phyloP scores from a whole-genome alignment of 495 filamentous ascomycete species.

The Amorphotheca resinae region DNA sequence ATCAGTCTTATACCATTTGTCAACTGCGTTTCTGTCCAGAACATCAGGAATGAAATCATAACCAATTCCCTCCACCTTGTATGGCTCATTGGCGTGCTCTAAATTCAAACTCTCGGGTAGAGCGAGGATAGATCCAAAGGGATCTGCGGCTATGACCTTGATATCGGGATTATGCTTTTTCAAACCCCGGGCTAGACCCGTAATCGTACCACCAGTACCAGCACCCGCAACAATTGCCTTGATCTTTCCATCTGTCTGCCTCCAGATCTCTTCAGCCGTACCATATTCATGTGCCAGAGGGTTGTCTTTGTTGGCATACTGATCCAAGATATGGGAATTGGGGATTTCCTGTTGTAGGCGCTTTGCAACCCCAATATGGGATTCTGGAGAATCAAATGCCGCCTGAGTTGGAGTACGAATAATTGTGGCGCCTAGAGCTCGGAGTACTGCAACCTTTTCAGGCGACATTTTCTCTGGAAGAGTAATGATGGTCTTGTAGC shows the following conservation, averaged over 20 bases:
- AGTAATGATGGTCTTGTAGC: conserved; percentile 97
- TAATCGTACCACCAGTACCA: conserved; percentile 92
- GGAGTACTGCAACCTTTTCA: conserved; percentile 90
- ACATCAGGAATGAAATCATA: conserved; percentile 98
- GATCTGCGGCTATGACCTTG: conserved; percentile 85
- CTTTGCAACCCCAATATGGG: conserved; percentile 88
- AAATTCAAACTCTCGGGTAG: conserved; percentile 66
- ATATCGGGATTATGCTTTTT: conserved; percentile 73
- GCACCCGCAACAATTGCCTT: conserved; percentile 83
- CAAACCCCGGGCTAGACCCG: conserved; percentile 73
- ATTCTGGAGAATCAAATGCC: conserved; percentile 87
- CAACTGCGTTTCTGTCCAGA: conserved; percentile 66
- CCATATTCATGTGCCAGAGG: conserved; percentile 88
- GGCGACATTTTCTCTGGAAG: conserved; percentile 98
- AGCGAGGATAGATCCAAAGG: conserved; percentile 78
- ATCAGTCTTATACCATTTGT: conserved; percentile 96
- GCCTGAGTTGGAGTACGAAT: conserved; percentile 95
- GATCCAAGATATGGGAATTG: conserved; percentile 92
- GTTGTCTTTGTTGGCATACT: conserved; percentile 88
- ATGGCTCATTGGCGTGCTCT: conserved; percentile 64
- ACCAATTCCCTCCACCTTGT: conserved; percentile 97
- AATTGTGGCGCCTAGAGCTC: conserved; percentile 89
- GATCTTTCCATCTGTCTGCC: conserved; percentile 73
- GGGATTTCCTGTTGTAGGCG: conserved; percentile 90
- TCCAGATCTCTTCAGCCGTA: conserved; percentile 94